Conservation (phyloP, 2,329 filamentous ascomycete genomes). For the Aspergillus fischeri region DNA sequence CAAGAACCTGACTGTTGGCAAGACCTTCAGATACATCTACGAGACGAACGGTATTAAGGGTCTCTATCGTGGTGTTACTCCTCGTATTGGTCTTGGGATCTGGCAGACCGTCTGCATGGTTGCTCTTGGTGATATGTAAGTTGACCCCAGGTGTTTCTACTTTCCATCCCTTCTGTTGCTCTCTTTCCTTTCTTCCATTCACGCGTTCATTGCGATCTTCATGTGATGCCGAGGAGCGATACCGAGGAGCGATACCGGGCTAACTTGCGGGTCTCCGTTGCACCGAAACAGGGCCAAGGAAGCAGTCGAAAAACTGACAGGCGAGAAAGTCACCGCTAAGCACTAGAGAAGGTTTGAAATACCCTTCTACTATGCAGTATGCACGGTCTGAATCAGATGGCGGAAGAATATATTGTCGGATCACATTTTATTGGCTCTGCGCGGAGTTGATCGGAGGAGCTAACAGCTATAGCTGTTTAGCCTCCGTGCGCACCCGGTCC, state of each 20-base stretch:
- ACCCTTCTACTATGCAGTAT: conserved; percentile 30
- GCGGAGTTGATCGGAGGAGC: background rate
- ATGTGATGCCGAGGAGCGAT: conserved; percentile 24
- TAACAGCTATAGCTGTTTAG: background rate
- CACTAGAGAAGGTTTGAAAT: conserved; percentile 51
- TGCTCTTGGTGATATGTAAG: conserved; percentile 94
- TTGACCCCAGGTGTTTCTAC: conserved; percentile 23
- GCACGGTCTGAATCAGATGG: background rate
- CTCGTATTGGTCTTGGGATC: conserved; percentile 88
- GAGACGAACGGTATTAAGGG: conserved; percentile 80
- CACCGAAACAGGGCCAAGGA: conserved; percentile 55
- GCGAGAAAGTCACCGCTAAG: conserved; percentile 61
- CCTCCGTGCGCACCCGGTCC: background rate
- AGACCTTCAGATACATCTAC: conserved; percentile 82
- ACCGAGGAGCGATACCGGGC: conserved; percentile 16
- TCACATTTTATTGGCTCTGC: background rate
- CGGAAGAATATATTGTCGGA: background rate
- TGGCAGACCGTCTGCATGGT: conserved; percentile 99
- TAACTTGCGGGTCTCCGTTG: conserved; percentile 28
- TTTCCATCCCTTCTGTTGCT: background rate
- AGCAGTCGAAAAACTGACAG: conserved; percentile 61
- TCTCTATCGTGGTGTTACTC: conserved; percentile 91
- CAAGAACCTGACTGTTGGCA: conserved; percentile 97
- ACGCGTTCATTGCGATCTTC: conserved; percentile 8
- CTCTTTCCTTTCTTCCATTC: conserved; percentile 1